A percentile compares a stretch with the other conserved stretches of the same genome.
These are phyloP conservation scores for Macrophomina tecta DNA, from an alignment of 2,329 filamentous ascomycete genomes.

Conservation along the genomic window DNA sequence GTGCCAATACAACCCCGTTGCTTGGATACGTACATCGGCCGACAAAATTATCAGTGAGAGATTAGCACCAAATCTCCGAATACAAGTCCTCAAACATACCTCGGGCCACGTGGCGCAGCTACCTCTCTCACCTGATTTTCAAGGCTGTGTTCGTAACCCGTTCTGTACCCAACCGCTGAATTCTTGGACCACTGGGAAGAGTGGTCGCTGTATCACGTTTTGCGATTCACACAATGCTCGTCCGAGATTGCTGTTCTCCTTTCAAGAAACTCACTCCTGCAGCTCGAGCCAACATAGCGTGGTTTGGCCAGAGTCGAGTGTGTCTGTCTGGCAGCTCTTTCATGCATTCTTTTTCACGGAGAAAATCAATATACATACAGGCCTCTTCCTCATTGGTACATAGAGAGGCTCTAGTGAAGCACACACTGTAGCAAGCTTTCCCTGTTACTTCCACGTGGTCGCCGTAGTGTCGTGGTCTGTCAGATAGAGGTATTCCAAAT, in stretches of 20 bases:
- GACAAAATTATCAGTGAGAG: background rate
- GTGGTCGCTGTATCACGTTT: background rate
- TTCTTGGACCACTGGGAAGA: background rate
- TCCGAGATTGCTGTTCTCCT: background rate
- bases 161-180: background rate
- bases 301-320: background rate
- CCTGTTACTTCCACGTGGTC: too few relatives aligned
- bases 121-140: constrained; percentile 15
- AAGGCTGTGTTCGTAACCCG: background rate
- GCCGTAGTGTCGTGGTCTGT: too few relatives aligned
- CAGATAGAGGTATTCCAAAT: background rate
- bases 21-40: background rate
- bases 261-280: background rate
- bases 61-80: background rate
- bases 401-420: background rate
- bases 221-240: background rate
- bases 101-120: constrained; percentile 21
- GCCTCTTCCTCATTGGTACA: too few relatives aligned
- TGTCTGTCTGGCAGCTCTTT: too few relatives aligned
- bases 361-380: too few relatives aligned
- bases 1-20: background rate
- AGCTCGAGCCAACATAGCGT: background rate
- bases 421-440: too few relatives aligned
- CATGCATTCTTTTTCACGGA: too few relatives aligned
- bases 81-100: background rate